A percentile compares a stretch with the other conserved stretches of the same genome.
Evolutionary conservation across 2,329 filamentous ascomycete genomes (phyloP).

Genomic region (Cytospora piceicola): DNA sequence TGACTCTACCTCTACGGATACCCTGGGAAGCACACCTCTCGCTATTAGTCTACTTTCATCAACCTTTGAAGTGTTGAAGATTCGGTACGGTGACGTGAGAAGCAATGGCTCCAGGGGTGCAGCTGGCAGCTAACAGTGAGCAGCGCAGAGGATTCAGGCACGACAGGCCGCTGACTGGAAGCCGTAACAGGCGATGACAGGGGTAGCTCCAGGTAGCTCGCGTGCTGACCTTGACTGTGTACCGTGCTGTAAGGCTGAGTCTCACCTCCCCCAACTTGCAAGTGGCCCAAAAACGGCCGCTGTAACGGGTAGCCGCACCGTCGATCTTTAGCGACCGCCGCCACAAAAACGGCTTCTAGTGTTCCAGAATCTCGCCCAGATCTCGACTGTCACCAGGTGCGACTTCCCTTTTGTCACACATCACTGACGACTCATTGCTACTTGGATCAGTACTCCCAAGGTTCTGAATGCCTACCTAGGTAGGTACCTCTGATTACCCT

Average conservation of each 20-base stretch:
- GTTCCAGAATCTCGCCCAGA: constrained; percentile 9
- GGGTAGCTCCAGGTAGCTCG: constrained; percentile 4
- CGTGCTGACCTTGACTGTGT: constrained; percentile 6
- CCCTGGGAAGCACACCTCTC: not conserved
- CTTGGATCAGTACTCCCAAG: not conserved
- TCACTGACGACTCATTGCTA: not conserved
- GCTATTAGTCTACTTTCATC: not conserved
- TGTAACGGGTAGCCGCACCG: constrained; percentile 1
- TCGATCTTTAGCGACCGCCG: not conserved
- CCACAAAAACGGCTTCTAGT: not conserved
- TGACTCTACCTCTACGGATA: not conserved
- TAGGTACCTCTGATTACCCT: not conserved
- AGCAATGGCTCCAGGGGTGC: not conserved
- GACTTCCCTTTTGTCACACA: constrained; percentile 7
- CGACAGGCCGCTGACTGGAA: not conserved
- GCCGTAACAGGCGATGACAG: not conserved
- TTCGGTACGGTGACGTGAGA: not conserved
- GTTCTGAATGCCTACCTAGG: too few species aligned
- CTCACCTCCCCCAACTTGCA: not conserved
- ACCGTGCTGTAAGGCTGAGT: constrained; percentile 19
- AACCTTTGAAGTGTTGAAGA: not conserved
- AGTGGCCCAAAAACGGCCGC: not conserved
- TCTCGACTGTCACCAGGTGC: constrained; percentile 7
- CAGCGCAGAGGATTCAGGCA: not conserved
- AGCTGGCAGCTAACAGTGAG: not conserved